Evolutionary conservation across 2,329 filamentous ascomycete genomes (phyloP), one percentile per base, ranked within the genome.

Genomic region (Trichophyton benhamiae): DNA sequence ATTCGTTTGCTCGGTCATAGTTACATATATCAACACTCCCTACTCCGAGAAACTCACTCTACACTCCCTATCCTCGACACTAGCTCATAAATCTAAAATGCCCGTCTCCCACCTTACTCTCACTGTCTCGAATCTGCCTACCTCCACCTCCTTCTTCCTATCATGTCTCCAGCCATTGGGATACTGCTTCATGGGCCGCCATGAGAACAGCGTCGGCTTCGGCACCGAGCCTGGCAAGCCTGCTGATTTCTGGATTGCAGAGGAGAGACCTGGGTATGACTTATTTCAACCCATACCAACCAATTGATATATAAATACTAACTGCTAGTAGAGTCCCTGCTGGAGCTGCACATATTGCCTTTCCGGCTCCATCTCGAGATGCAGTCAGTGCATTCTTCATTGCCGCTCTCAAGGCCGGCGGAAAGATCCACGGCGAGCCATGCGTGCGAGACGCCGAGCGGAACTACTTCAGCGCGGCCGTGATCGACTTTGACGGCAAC

Each of bases 121-220:
- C 64, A 84, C 82, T 42, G 90, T 95, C 70, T 86, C 85, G 63
- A 86, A 91, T 73, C 83, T 95, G 60, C 83, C 89, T 60, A 84
- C 86, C 41, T 88, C 90, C 2, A 84, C 87, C 58, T 94, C 89
- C 6, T 95, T 95, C 78, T 95, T 90, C 74, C 83, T 91, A 22
- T 83, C 87, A 64, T 81, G 90, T 65, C 80, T 89, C 6, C 88
- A 92, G 67, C 87, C 89, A 2, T 80, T 95, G 22, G 88, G 88
- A 42, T 85, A 95, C 64, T 82, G 82, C 63, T 95, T 85, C 71
- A 80, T 89, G 64, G 83, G 82, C 61, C 77, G 82, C 62, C 78
- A 81, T 70, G 82, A 82, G 59, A 79, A 82, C 64, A 82, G 83
- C 60, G 81, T 86, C 65, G 83, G 82, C 3, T 81, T 86, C 66